A percentile compares a stretch with the other conserved stretches of the same genome.
These are phyloP conservation scores for Phialocephala subalpina DNA, from an alignment of 2,329 filamentous ascomycete species.

Conservation along the genomic window DNA sequence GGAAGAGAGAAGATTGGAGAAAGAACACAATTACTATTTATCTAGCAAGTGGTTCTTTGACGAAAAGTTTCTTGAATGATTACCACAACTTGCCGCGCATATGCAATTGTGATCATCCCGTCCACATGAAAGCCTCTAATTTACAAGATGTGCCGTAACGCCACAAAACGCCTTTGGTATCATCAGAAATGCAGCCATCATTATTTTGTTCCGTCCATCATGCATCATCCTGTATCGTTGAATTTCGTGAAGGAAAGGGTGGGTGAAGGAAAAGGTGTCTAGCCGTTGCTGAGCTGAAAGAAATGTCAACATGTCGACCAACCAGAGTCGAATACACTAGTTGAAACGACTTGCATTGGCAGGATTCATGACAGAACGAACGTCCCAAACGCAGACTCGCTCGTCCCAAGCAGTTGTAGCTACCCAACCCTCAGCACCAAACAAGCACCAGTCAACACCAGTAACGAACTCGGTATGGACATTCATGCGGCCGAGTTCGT, in stretches of 20 bases:
- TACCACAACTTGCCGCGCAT: neutral
- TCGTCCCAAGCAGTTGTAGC: slow-evolving; percentile 96
- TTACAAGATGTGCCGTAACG: neutral
- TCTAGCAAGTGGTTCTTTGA: neutral
- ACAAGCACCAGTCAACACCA: slow-evolving; percentile 97
- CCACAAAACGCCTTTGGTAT: slow-evolving; percentile 10
- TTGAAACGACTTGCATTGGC: neutral
- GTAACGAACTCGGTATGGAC: slow-evolving; percentile 95
- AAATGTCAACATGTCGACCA: neutral
- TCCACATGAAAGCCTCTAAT: neutral
- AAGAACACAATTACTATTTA: neutral
- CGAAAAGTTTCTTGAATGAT: neutral
- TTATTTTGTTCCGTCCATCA: slow-evolving; percentile 4
- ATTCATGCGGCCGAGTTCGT: slow-evolving; percentile 76
- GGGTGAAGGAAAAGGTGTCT: neutral
- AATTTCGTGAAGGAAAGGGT: neutral
- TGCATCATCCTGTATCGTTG: neutral
- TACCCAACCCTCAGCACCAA: slow-evolving; percentile 94
- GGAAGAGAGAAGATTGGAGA: neutral
- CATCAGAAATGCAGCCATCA: neutral
- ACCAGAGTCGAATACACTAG: neutral
- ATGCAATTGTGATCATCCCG: neutral
- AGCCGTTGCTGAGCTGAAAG: neutral
- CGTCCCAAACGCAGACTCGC: slow-evolving; percentile 90
- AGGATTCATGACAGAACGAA: slow-evolving; percentile 53